These are phyloP conservation scores for Pisolithus orientalis DNA, from an alignment of 768 basidiomycete genomes.

Conservation along the genomic window DNA sequence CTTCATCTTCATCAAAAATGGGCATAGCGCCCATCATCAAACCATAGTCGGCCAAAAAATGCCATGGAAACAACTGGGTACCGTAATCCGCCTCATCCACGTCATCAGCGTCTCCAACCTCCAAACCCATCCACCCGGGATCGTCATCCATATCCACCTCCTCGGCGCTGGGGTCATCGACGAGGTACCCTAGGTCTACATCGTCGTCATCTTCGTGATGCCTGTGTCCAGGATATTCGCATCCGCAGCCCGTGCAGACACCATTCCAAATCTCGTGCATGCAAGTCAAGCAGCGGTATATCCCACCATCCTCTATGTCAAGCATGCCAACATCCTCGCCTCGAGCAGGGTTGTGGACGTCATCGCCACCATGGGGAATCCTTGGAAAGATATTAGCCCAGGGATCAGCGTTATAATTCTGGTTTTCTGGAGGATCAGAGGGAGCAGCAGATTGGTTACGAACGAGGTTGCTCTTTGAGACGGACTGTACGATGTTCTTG, in stretches of 20 bases:
- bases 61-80: conserved; percentile 14
- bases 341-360: conserved; percentile 11
- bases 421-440: conserved; percentile 19
- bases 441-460: conserved; percentile 19
- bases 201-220: conserved; percentile 20
- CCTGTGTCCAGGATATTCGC: conserved; percentile 52
- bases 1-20: conserved; percentile 17
- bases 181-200: conserved; percentile 24
- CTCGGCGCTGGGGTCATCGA: conserved; percentile 28
- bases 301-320: conserved; percentile 68
- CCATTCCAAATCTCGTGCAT: conserved; percentile 76
- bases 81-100: conserved; percentile 19
- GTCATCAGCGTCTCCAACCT: conserved; percentile 8
- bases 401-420: conserved; percentile 38
- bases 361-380: conserved; percentile 4
- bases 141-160: conserved; percentile 20
- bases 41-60: conserved; percentile 9
- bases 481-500: conserved; percentile 38
- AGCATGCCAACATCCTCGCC: conserved; percentile 51
- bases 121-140: conserved; percentile 4
- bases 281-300: conserved; percentile 73
- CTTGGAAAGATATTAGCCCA: conserved; percentile 61
- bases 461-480: conserved; percentile 50
- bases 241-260: conserved; percentile 54
- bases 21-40: conserved; percentile 11